phyloP scores from a whole-genome alignment of 805 yeast genomes.

The Saccharomycopsis selenospora region DNA sequence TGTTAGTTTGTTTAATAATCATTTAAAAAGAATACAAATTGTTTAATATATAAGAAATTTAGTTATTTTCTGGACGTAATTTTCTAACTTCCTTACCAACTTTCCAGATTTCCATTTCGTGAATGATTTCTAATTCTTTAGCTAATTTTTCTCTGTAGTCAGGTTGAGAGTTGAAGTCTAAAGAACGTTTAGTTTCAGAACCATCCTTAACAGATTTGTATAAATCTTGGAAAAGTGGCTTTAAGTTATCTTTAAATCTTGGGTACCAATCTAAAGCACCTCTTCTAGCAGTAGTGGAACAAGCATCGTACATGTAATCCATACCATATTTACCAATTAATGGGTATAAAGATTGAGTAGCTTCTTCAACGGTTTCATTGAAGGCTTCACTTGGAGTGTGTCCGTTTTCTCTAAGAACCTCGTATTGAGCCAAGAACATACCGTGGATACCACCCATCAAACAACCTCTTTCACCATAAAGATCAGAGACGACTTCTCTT shows the following conservation, averaged over 20 bases:
- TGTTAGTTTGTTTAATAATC: no score
- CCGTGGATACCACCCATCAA: constrained; percentile 99
- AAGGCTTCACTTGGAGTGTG: constrained; percentile 99
- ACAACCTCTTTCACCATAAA: constrained; percentile 99
- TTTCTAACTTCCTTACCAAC: constrained; percentile 99
- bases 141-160: constrained; percentile 97
- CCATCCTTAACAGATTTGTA: constrained; percentile 95
- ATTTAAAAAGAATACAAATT: no score
- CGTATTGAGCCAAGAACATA: constrained; percentile 99
- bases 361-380: constrained; percentile 99
- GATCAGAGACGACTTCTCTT: constrained; percentile 97
- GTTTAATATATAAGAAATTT: constrained; percentile 32
- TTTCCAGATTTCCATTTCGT: constrained; percentile 98
- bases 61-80: constrained; percentile 98
- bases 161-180: constrained; percentile 96
- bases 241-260: constrained; percentile 95
- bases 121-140: constrained; percentile 85
- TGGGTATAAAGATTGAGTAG: constrained; percentile 98
- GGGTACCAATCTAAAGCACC: constrained; percentile 99
- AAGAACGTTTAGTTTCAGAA: constrained; percentile 94
- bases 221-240: constrained; percentile 95
- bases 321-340: constrained; percentile 98
- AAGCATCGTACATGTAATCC: constrained; percentile 99
- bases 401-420: constrained; percentile 98
- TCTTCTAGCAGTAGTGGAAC: constrained; percentile 99